Evolutionary conservation across 495 filamentous ascomycete genomes (phyloP).

Genomic region (Elaphomyces granulatus): DNA sequence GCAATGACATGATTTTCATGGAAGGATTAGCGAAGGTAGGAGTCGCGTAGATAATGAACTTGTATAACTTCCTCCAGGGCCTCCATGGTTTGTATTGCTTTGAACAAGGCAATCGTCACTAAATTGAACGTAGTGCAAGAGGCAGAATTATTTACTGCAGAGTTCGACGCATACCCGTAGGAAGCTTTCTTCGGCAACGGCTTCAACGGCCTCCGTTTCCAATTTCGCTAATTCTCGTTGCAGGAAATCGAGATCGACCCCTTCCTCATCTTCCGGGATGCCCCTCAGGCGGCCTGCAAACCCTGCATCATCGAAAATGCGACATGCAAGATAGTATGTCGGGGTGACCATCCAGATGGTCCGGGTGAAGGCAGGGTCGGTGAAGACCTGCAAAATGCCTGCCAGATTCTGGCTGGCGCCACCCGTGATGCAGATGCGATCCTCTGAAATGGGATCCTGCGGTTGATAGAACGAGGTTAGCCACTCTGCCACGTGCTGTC

Average conservation of each 20-base stretch:
- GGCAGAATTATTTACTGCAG: neutral
- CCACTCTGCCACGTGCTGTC: constrained; percentile 53
- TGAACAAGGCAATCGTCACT: no score
- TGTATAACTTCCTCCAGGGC: constrained; percentile 54
- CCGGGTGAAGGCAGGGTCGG: constrained; percentile 60
- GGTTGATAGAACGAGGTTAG: constrained; percentile 47
- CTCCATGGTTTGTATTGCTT: constrained; percentile 27
- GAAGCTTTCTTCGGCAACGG: constrained; percentile 20
- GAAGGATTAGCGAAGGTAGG: constrained; percentile 77
- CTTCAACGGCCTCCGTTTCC: constrained; percentile 16
- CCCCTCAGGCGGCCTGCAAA: constrained; percentile 46
- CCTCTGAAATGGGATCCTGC: constrained; percentile 21
- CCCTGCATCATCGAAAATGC: constrained; percentile 67
- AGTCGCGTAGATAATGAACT: constrained; percentile 70
- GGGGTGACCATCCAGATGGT: constrained; percentile 69
- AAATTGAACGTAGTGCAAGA: no score
- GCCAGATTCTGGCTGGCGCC: constrained; percentile 68
- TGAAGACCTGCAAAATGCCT: constrained; percentile 55
- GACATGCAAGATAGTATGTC: constrained; percentile 63
- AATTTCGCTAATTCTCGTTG: constrained; percentile 30
- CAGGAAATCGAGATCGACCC: constrained; percentile 49
- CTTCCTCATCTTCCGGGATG: constrained; percentile 60
- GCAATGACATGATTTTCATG: constrained; percentile 52
- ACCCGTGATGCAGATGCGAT: constrained; percentile 66
- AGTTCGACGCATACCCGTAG: constrained; percentile 22